Evolutionary conservation across 306 rosid genomes (phyloP), one percentile per base, ranked within the genome.

Genomic region (Sechiopsis laciniata): DNA sequence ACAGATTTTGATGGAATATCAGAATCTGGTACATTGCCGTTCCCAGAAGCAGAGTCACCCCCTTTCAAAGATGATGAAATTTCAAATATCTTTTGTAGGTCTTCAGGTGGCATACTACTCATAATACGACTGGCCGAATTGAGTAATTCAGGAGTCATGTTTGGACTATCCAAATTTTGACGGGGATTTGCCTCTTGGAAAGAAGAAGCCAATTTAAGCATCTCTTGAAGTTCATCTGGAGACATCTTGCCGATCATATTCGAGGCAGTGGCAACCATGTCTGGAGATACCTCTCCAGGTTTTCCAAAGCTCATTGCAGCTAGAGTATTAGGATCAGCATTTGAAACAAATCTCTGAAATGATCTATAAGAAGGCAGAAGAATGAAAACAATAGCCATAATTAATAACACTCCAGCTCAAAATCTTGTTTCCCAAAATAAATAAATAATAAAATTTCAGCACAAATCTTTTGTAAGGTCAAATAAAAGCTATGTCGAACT

Each of bases 71-170:
- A 76, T 73, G 98, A 87, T 63, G 96, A 82, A 87, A 84, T 88
- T 82, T 85, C 88, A 83, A 91, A 91, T 96, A 94, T 89, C 73
- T 85, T 91, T 85, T 91, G 91, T 72, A 91, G 87, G 19, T 94
- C 99, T 57, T 78, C 95, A 3, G 95, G 85, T 50, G 95, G 78
- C 97, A 94, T 89, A 78, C 82, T 91, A 80, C 85, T 70, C 81
- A 91, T 89, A 90, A 89, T 89, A 67, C 85, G 88, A 81, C 83
- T 83, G 6, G 99, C 96, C 48, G 97, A 82, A 87, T 91, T 88
- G 74, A 94, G 84, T 87, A 88, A 87, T 20, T 94, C 95, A 26
- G 99, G 98, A 29, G 97, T 82, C 84, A 86, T 37, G 59, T 80
- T 89, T 20, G 90, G 78, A 74, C 51, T 24, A 75, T 83, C 78